A percentile compares a stretch with the other conserved stretches of the same genome.
Conservation (phyloP, 345 rosid genomes). For the Gossypium thurberi region DNA sequence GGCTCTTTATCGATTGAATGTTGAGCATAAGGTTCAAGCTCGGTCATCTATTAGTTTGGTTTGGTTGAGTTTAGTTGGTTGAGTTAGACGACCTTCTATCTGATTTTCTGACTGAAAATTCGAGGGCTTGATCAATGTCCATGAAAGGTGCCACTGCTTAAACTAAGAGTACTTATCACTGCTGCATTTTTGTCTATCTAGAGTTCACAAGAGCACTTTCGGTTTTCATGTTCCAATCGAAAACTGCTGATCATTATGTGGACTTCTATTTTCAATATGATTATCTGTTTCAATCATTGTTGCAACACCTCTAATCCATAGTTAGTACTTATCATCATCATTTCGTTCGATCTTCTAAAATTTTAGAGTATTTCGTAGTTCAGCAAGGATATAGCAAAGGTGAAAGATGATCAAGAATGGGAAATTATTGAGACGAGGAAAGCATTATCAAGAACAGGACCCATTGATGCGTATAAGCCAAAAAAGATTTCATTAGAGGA, state of each 20-base stretch:
- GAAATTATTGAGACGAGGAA: slow-evolving; percentile 73
- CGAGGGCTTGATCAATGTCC: background rate
- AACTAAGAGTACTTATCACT: background rate
- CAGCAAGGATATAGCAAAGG: slow-evolving; percentile 89
- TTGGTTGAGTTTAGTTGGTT: background rate
- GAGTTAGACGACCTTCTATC: background rate
- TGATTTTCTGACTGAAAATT: background rate
- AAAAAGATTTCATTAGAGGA: slow-evolving; percentile 71
- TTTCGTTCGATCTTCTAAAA: slow-evolving; percentile 4
- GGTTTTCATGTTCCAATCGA: background rate
- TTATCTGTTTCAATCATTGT: background rate
- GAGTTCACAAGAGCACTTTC: background rate
- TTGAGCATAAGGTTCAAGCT: too few species aligned
- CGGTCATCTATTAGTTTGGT: background rate
- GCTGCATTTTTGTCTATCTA: background rate
- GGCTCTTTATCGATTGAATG: background rate
- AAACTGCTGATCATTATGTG: background rate
- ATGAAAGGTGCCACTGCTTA: background rate
- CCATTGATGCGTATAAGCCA: slow-evolving; percentile 48
- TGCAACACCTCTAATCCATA: background rate
- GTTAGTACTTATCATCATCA: background rate
- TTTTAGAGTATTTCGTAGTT: slow-evolving; percentile 22
- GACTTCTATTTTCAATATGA: background rate
- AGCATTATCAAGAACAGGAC: slow-evolving; percentile 78
- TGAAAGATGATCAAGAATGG: slow-evolving; percentile 88